A percentile compares a stretch with the other conserved stretches of the same genome.
Conservation (phyloP, 495 filamentous ascomycete genomes). For the Aspergillus olivimuriae region DNA sequence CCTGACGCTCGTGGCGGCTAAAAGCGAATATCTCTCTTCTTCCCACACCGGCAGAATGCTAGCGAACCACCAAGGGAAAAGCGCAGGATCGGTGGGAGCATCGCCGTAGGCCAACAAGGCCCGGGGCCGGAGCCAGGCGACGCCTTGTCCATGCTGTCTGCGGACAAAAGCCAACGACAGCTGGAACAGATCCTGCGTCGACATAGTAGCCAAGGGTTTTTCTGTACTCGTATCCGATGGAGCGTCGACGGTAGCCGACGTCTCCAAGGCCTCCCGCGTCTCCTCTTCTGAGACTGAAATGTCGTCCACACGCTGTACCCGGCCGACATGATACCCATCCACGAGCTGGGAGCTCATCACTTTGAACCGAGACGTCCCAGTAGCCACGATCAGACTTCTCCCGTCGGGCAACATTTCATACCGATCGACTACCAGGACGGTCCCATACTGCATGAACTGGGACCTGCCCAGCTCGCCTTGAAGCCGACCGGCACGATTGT, state of each 20-base stretch:
- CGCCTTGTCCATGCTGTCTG: conserved; percentile 56
- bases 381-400: conserved; percentile 69
- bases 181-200: conserved; percentile 63
- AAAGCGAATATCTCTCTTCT: conserved; percentile 69
- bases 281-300: conserved; percentile 78
- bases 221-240: conserved; percentile 1
- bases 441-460: conserved; percentile 69
- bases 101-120: conserved; percentile 70
- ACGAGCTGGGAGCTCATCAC: conserved; percentile 54
- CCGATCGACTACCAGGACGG: conserved; percentile 65
- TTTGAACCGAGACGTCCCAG: conserved; percentile 68
- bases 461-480: conserved; percentile 53
- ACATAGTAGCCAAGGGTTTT: conserved; percentile 48
- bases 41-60: conserved; percentile 70
- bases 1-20: conserved; percentile 65
- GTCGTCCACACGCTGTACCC: conserved; percentile 69
- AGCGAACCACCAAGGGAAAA: conserved; percentile 90
- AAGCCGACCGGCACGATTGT: conserved; percentile 47
- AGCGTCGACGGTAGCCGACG: conserved; percentile 18
- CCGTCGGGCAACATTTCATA: conserved; percentile 71
- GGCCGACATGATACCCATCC: conserved; percentile 74
- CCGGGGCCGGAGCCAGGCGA: conserved; percentile 65
- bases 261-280: conserved; percentile 60
- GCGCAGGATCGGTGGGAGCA: conserved; percentile 64
- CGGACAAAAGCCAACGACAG: conserved; percentile 59